Percentiles rank a stretch among this genome's conserved stretches.
phyloP scores from a whole-genome alignment of 106 monocot species.

The Allium sativum region DNA sequence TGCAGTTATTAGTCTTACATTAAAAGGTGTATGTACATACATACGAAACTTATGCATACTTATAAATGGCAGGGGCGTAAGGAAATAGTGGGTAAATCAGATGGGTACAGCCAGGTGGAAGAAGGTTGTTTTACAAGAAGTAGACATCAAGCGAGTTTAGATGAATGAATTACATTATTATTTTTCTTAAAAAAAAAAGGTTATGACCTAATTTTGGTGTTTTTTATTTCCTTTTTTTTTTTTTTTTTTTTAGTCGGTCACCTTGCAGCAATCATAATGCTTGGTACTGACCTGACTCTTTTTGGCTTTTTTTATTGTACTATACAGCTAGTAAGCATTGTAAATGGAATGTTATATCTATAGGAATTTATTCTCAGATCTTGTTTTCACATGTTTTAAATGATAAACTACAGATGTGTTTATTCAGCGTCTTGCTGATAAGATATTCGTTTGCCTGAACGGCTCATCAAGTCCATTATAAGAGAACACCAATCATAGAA shows the following conservation, averaged over 20 bases:
- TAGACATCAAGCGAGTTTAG: constrained; percentile 16
- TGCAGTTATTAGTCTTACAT: background rate
- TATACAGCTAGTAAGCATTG: too few relatives aligned
- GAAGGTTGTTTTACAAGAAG: constrained; percentile 11
- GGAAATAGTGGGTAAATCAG: constrained; percentile 9
- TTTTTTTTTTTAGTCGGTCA: background rate
- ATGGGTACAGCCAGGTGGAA: constrained; percentile 11
- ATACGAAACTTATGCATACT: background rate
- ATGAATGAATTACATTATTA: constrained; percentile 3
- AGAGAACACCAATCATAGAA: too few relatives aligned
- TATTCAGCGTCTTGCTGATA: too few relatives aligned
- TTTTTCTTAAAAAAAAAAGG: constrained; percentile 9
- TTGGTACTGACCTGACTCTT: background rate
- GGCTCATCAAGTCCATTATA: too few relatives aligned
- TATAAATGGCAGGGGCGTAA: constrained; percentile 18
- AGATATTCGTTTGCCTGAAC: too few relatives aligned
- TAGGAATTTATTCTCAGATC: background rate
- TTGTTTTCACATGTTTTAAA: background rate
- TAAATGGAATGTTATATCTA: constrained; percentile 1
- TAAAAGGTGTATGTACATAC: background rate
- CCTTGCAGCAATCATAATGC: background rate
- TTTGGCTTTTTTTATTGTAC: background rate
- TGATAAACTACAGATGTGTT: too few relatives aligned
- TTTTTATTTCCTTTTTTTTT: too few relatives aligned
- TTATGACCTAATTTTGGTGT: background rate